A percentile compares a stretch with the other conserved stretches of the same genome.
Conservation (phyloP, 352 stramenopile genomes). For the Globisporangium viniferum region DNA sequence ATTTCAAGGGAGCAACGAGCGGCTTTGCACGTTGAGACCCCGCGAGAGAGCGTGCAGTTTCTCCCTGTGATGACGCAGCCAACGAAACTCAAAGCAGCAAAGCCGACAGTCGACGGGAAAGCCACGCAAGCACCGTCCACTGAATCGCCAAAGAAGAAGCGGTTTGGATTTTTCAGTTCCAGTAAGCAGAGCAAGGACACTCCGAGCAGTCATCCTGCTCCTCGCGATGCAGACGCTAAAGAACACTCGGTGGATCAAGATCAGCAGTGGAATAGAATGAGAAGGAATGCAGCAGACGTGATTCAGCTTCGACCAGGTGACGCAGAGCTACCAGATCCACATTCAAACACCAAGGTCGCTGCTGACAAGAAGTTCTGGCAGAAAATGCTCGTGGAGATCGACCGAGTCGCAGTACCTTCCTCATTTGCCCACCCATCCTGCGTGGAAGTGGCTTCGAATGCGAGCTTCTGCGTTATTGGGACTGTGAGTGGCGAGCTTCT, state of each 20-base stretch:
- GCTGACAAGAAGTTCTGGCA: conserved; percentile 31
- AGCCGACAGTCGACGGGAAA: neutral
- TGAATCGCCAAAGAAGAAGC: conserved; percentile 12
- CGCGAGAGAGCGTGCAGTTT: neutral
- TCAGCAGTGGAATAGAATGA: too few relatives aligned
- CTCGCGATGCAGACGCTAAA: neutral
- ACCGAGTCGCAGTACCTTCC: conserved; percentile 17
- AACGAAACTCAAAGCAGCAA: neutral
- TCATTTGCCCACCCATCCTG: conserved; percentile 27
- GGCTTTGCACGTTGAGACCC: neutral
- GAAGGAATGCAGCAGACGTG: neutral
- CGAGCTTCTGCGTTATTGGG: conserved; percentile 27
- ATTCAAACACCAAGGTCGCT: neutral
- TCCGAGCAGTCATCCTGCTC: neutral
- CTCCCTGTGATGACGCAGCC: neutral
- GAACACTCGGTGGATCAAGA: neutral
- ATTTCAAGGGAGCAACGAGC: neutral
- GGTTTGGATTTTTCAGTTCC: conserved; percentile 24
- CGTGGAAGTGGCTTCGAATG: conserved; percentile 26
- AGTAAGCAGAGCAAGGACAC: neutral
- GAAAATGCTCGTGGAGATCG: conserved; percentile 22
- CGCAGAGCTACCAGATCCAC: neutral
- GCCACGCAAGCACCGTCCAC: neutral
- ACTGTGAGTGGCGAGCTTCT: conserved; percentile 32
- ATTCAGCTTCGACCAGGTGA: neutral